A percentile compares a stretch with the other conserved stretches of the same genome.
Conservation (phyloP, 257 asterid species). For the Prunella vulgaris region DNA sequence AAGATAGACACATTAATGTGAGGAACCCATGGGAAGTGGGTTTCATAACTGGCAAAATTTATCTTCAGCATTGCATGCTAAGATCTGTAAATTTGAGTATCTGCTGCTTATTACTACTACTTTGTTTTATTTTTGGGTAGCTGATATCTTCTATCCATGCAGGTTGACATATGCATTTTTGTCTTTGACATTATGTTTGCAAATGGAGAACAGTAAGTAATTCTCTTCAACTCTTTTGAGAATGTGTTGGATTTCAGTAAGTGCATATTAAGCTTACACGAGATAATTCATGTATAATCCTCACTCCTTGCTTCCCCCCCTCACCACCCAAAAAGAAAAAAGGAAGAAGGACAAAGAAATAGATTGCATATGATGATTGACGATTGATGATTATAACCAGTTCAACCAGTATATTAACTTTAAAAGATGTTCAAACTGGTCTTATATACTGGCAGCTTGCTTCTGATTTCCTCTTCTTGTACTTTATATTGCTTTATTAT, state of each 20-base stretch:
- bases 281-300: neutral
- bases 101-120: neutral
- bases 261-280: neutral
- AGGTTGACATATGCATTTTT: slow-evolving; percentile 86
- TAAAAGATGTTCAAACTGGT: slow-evolving; percentile 2
- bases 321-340: no score
- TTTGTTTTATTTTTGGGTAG: neutral
- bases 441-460: slow-evolving; percentile 1
- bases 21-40: neutral
- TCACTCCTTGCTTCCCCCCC: no score
- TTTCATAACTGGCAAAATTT: neutral
- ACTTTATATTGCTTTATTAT: neutral
- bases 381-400: neutral
- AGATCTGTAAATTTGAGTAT: neutral
- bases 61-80: neutral
- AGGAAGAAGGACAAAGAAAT: neutral
- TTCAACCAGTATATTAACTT: neutral
- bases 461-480: slow-evolving; percentile 7
- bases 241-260: slow-evolving; percentile 15
- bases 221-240: slow-evolving; percentile 21
- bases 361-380: neutral
- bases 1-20: neutral
- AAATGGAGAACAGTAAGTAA: slow-evolving; percentile 74
- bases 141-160: slow-evolving; percentile 37
- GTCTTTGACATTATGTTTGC: slow-evolving; percentile 84